A percentile compares a stretch with the other conserved stretches of the same genome.
phyloP scores from a whole-genome alignment of 768 basidiomycete genomes.

The Exidia glandulosa region DNA sequence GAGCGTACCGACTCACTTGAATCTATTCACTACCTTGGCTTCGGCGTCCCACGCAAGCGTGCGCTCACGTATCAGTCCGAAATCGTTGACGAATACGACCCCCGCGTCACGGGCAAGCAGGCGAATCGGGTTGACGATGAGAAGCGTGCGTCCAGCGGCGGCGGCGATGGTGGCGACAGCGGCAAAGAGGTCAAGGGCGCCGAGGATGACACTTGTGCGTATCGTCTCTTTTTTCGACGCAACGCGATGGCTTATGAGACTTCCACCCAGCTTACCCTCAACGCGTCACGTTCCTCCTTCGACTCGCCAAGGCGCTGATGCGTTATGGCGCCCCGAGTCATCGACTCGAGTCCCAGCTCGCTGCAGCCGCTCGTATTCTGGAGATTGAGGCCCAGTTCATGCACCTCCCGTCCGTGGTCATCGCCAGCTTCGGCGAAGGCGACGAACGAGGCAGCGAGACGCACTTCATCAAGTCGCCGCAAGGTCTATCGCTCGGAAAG shows the following conservation, averaged over 20 bases:
- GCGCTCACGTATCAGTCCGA: slow-evolving; percentile 16
- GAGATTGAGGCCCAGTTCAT: slow-evolving; percentile 76
- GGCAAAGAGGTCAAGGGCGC: neutral
- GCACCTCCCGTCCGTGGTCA: slow-evolving; percentile 66
- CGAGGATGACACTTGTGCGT: neutral
- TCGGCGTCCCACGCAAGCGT: neutral
- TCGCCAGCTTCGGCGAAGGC: slow-evolving; percentile 72
- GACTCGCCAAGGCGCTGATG: slow-evolving; percentile 78
- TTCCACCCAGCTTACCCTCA: slow-evolving; percentile 29
- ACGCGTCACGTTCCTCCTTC: slow-evolving; percentile 64
- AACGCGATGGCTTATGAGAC: slow-evolving; percentile 4
- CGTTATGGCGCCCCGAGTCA: slow-evolving; percentile 94
- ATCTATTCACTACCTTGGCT: neutral
- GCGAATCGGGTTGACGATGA: neutral
- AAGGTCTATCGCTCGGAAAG: slow-evolving; percentile 70
- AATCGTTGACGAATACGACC: slow-evolving; percentile 61
- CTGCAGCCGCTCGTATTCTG: slow-evolving; percentile 66
- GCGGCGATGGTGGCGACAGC: neutral
- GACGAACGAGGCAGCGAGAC: slow-evolving; percentile 74
- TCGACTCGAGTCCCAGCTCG: slow-evolving; percentile 80
- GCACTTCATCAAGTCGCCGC: slow-evolving; percentile 74
- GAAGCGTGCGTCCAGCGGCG: neutral
- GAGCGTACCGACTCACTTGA: neutral
- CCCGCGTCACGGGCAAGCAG: slow-evolving; percentile 27
- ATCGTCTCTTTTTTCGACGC: neutral